Evolutionary conservation across 495 filamentous ascomycete species (phyloP).

Genomic region (Cetradonia linearis): DNA sequence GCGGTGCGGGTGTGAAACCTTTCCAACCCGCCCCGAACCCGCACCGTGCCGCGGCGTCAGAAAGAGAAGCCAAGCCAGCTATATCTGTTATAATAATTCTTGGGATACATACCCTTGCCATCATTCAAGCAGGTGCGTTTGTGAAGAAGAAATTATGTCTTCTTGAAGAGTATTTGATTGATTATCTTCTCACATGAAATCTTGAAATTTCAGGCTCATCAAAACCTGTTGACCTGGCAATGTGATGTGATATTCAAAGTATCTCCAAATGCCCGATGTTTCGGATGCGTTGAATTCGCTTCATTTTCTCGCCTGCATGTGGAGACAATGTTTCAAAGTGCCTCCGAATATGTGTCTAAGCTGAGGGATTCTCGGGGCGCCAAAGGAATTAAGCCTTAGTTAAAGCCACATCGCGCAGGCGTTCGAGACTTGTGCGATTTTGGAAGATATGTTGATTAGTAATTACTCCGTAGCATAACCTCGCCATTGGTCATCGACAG

Average conservation of each 20-base stretch:
- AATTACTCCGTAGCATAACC: neutral
- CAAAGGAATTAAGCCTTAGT: neutral
- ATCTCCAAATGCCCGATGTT: conserved; percentile 16
- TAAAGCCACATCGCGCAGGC: conserved; percentile 15
- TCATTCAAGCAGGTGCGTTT: conserved; percentile 16
- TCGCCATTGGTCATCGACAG: neutral
- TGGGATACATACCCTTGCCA: conserved; percentile 13
- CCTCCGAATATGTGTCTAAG: neutral
- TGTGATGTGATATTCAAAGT: conserved; percentile 28
- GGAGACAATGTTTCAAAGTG: conserved; percentile 26
- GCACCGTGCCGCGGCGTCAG: no score
- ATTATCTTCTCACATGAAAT: conserved; percentile 8
- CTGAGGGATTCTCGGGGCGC: neutral
- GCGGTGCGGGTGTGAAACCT: no score
- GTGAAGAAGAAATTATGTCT: neutral
- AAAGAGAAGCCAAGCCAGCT: no score
- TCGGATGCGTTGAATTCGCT: conserved; percentile 25
- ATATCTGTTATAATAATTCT: neutral
- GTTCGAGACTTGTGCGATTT: neutral
- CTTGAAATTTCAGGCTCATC: conserved; percentile 1
- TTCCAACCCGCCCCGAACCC: no score
- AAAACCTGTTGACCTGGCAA: conserved; percentile 11
- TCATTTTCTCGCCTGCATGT: conserved; percentile 30
- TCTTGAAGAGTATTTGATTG: conserved; percentile 10
- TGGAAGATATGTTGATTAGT: conserved; percentile 1